Percentiles rank a stretch among this genome's conserved stretches.
These are phyloP conservation scores for Penicillium macrosclerotiorum DNA, from an alignment of 495 filamentous ascomycete genomes.

Conservation along the genomic window DNA sequence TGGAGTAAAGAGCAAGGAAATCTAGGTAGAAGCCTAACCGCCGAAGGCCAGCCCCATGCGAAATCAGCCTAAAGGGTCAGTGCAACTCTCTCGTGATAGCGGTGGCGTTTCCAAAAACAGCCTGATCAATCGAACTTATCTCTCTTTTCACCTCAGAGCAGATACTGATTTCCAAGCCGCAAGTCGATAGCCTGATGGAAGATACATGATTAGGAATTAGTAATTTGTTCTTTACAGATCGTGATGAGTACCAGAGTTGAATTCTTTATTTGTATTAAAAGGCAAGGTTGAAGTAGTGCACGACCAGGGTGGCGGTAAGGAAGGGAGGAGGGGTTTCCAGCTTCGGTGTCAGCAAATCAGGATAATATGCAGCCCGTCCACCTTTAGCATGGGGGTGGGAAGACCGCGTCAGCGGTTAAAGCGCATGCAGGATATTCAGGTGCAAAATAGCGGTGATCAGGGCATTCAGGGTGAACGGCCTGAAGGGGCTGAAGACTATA, in stretches of 20 bases:
- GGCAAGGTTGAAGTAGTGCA: neutral
- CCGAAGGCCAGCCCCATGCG: neutral
- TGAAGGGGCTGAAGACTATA: neutral
- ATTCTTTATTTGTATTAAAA: neutral
- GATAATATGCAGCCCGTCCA: neutral
- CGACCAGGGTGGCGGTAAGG: neutral
- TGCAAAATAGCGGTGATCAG: conserved; percentile 1
- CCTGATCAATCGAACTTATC: neutral
- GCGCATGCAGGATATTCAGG: neutral
- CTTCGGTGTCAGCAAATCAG: neutral
- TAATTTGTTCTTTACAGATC: neutral
- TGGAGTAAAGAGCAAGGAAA: neutral
- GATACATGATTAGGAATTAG: neutral
- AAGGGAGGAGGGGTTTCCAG: neutral
- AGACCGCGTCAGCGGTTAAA: neutral
- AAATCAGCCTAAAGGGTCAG: neutral
- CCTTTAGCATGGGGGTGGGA: neutral
- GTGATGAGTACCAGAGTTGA: neutral
- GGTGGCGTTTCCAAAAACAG: neutral
- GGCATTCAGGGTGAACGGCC: neutral
- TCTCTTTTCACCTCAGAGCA: neutral
- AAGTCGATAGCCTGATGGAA: neutral
- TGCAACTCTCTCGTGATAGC: neutral
- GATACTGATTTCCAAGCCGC: neutral
- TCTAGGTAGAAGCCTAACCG: conserved; percentile 1